Percentiles rank a stretch among this genome's conserved stretches.
These are phyloP conservation scores for Vitis hybrid DNA, from an alignment of 177 flowering plant genomes.

Conservation along the genomic window DNA sequence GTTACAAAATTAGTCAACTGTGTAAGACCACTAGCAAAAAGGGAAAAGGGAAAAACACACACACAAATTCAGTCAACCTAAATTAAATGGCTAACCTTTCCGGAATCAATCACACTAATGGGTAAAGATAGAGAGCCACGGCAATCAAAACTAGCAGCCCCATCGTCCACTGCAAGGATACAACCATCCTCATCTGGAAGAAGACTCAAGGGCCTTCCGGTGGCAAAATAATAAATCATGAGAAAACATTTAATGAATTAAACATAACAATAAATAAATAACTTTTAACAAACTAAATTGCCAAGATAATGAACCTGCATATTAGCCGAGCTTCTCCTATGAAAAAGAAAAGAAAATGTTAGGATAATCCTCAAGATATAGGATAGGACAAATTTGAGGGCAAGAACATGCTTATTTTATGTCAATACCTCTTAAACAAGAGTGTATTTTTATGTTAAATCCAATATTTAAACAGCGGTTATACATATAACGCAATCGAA, in stretches of 20 bases:
- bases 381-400: neutral
- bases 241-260: neutral
- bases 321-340: conserved; percentile 70
- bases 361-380: neutral
- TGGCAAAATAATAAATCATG: neutral
- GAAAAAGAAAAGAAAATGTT: neutral
- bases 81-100: conserved; percentile 46
- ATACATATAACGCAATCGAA: too few species aligned
- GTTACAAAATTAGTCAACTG: neutral
- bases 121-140: conserved; percentile 53
- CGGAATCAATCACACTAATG: conserved; percentile 63
- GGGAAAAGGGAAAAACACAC: neutral
- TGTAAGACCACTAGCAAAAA: neutral
- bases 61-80: neutral
- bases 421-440: too few species aligned
- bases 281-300: neutral
- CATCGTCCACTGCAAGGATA: conserved; percentile 28
- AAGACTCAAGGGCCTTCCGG: conserved; percentile 50
- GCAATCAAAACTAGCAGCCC: conserved; percentile 36
- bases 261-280: neutral
- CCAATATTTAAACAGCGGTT: too few species aligned
- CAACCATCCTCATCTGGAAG: conserved; percentile 49
- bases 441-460: too few species aligned
- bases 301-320: conserved; percentile 55
- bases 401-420: too few species aligned